A percentile compares a stretch with the other conserved stretches of the same genome.
phyloP scores from a whole-genome alignment of 2,329 filamentous ascomycete species.

The Pyrenochaeta sp. region DNA sequence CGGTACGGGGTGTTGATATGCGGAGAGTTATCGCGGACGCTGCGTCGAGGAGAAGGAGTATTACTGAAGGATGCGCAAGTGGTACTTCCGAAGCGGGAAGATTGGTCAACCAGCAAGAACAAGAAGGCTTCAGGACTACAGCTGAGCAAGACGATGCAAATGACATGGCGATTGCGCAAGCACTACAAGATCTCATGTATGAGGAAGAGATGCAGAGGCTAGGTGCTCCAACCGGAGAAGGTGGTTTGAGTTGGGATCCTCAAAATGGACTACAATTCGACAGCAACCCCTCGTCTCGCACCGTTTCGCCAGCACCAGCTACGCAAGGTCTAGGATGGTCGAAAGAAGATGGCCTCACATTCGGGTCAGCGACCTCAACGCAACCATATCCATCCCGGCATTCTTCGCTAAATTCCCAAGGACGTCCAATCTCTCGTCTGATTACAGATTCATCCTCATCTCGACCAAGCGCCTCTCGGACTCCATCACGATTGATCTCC shows the following conservation, averaged over 20 bases:
- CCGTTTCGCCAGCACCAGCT: slow-evolving; percentile 55
- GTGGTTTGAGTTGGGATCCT: slow-evolving; percentile 47
- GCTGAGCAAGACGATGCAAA: slow-evolving; percentile 91
- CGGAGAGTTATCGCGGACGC: slow-evolving; percentile 76
- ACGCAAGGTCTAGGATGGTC: slow-evolving; percentile 31
- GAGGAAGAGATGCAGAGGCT: slow-evolving; percentile 69
- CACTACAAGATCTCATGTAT: slow-evolving; percentile 84
- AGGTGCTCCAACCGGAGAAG: slow-evolving; percentile 45
- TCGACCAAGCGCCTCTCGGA: slow-evolving; percentile 14
- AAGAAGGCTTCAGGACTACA: slow-evolving; percentile 77
- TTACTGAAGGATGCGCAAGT: slow-evolving; percentile 77
- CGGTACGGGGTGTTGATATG: slow-evolving; percentile 70
- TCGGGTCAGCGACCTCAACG: slow-evolving; percentile 14
- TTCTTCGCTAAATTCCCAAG: slow-evolving; percentile 24
- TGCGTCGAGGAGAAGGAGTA: slow-evolving; percentile 69
- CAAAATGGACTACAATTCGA: slow-evolving; percentile 47
- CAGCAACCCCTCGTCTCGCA: slow-evolving; percentile 53
- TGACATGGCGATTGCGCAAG: slow-evolving; percentile 83
- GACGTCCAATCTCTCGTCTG: slow-evolving; percentile 45
- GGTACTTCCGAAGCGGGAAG: slow-evolving; percentile 71
- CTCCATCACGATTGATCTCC: slow-evolving; percentile 34
- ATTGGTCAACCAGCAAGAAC: slow-evolving; percentile 71
- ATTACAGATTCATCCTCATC: slow-evolving; percentile 30
- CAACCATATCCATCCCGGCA: slow-evolving; percentile 15
- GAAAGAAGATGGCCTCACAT: slow-evolving; percentile 45